phyloP scores from a whole-genome alignment of 495 filamentous ascomycete species.

The Aspergillus ellipticus region DNA sequence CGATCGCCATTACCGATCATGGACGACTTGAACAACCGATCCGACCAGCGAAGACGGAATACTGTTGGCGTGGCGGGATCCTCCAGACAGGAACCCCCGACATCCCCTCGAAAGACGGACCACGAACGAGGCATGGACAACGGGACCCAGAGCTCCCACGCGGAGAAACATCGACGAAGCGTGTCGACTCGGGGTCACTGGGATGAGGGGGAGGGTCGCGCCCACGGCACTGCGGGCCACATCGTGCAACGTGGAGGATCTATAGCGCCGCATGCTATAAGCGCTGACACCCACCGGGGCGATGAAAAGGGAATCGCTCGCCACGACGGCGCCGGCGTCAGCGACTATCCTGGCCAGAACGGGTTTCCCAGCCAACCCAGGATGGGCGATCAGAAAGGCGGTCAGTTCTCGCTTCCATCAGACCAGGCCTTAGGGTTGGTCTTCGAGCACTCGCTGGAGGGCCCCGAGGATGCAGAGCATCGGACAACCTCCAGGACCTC shows the following conservation, averaged over 20 bases:
- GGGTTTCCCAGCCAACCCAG: constrained; percentile 4
- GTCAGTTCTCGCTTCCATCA: constrained; percentile 11
- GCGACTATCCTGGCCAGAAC: background rate
- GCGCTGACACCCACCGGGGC: background rate
- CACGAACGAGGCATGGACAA: background rate
- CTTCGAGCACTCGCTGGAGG: constrained; percentile 16
- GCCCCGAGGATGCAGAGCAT: background rate
- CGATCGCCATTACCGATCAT: constrained; percentile 1
- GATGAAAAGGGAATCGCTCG: background rate
- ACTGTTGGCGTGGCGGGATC: background rate
- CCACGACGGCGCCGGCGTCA: background rate
- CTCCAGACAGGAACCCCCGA: background rate
- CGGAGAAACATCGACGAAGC: background rate
- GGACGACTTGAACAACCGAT: background rate
- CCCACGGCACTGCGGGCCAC: background rate
- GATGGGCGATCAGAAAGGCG: constrained; percentile 13
- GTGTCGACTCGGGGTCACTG: no score
- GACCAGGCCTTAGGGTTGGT: constrained; percentile 22
- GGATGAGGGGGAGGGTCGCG: background rate
- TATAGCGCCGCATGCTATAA: background rate
- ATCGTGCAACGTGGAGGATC: background rate
- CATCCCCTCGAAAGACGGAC: constrained; percentile 3
- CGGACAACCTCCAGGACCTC: constrained; percentile 13
- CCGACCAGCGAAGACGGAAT: constrained; percentile 1
- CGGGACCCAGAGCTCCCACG: background rate